Evolutionary conservation across 305 asterid genomes (phyloP).

Genomic region (Fraxinus ornus): DNA sequence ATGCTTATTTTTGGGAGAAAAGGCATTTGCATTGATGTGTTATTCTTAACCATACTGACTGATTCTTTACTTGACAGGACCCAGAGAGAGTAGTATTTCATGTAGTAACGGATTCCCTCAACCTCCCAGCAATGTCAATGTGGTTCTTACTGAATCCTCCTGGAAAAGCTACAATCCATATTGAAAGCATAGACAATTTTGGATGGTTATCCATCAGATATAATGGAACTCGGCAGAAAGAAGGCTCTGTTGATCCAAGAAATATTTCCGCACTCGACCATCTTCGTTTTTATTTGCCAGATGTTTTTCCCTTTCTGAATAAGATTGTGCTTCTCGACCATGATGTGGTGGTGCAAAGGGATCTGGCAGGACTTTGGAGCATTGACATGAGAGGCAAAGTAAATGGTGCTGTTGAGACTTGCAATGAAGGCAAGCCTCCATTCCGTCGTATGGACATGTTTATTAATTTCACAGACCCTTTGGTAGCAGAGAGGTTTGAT

Average conservation of each 20-base stretch:
- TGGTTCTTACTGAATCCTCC: slow-evolving; percentile 88
- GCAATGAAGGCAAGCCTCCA: slow-evolving; percentile 59
- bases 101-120: slow-evolving; percentile 70
- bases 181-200: slow-evolving; percentile 58
- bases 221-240: slow-evolving; percentile 41
- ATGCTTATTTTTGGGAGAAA: neutral
- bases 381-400: slow-evolving; percentile 70
- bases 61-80: slow-evolving; percentile 47
- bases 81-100: slow-evolving; percentile 69
- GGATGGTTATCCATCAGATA: slow-evolving; percentile 59
- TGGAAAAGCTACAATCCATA: slow-evolving; percentile 59
- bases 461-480: slow-evolving; percentile 62
- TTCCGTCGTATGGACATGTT: slow-evolving; percentile 64
- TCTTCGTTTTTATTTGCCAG: slow-evolving; percentile 78
- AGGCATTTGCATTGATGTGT: neutral
- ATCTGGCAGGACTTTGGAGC: slow-evolving; percentile 68
- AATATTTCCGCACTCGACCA: slow-evolving; percentile 66
- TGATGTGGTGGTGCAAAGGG: slow-evolving; percentile 83
- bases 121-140: slow-evolving; percentile 75
- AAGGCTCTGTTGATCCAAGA: slow-evolving; percentile 60
- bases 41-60: slow-evolving; percentile 10
- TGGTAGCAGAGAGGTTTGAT: slow-evolving; percentile 44
- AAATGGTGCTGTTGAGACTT: slow-evolving; percentile 83
- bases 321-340: slow-evolving; percentile 84
- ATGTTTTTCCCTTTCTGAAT: slow-evolving; percentile 59